Evolutionary conservation across 768 basidiomycete genomes (phyloP), one percentile per base, ranked within the genome.

Genomic region (Obba rivulosa): DNA sequence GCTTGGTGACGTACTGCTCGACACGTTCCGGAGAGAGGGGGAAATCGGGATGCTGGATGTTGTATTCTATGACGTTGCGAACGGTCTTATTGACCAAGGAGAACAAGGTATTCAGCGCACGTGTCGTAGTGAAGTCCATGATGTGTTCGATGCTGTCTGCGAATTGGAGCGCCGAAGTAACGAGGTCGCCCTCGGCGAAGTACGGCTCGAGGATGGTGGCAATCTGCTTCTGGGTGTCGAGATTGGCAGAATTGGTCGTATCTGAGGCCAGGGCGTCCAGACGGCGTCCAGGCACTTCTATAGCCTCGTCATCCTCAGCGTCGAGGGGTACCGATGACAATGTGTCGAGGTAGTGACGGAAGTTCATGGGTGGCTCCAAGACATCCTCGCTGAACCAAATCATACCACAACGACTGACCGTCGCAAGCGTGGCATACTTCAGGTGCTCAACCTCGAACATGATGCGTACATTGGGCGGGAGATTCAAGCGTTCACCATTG

Each of bases 381-480:
- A 96, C 83, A 55, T 97, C 93, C 50, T 97, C 93, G 63, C 93
- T 97, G 72, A 99, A 99, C 96, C 96, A 99, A 58, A 99, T 95
- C 96, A 99, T 99, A 64, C 96, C 96, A 62, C 96, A 99, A 48
- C 96, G 94, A 80, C 92, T 96, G 75, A 99, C 96, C 22, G 96
- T 99, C 14, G 96, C 96, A 46, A 88, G 82, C 3, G 96, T 99
- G 0, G 96, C 96, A 65, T 95, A 99, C 59, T 85, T 87, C 56
- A 99, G 79, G 65, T 96, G 92, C 64, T 98, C 96, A 48, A 98
- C 96, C 65, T 99, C 96, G 64, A 99, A 98, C 92, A 99, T 95
- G 66, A 99, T 94, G 46, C 96, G 86, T 20, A 99, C 93, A 61
- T 98, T 98, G 3, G 92, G 80, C 1, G 96, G 96, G 21, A 99